Conservation (phyloP, 2,329 filamentous ascomycete species). For the Aspergillus fumigatus region DNA sequence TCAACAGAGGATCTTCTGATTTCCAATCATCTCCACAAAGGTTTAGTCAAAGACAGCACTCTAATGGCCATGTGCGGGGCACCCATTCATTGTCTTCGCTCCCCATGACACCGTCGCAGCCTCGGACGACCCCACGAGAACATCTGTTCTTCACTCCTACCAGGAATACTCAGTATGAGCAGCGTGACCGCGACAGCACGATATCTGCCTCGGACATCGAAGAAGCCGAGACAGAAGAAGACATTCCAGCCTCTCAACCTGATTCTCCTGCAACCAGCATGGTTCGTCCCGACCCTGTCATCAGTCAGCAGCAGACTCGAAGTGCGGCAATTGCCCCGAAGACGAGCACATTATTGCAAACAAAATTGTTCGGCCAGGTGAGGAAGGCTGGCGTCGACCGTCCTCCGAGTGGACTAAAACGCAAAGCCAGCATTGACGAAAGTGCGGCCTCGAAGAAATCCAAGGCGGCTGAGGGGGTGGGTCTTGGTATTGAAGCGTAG, state of each 20-base stretch:
- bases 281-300: constrained; percentile 56
- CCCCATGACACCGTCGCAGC: constrained; percentile 66
- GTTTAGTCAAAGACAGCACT: constrained; percentile 46
- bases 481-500: constrained; percentile 52
- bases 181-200: constrained; percentile 73
- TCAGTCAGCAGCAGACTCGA: constrained; percentile 33
- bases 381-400: constrained; percentile 50
- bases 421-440: constrained; percentile 35
- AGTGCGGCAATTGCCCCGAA: constrained; percentile 37
- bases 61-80: constrained; percentile 64
- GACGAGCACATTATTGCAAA: constrained; percentile 51
- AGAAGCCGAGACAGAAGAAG: constrained; percentile 55
- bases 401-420: constrained; percentile 28
- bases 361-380: constrained; percentile 59
- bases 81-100: constrained; percentile 81
- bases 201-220: constrained; percentile 64
- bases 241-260: constrained; percentile 68
- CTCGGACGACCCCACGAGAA: constrained; percentile 47
- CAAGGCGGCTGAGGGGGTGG: constrained; percentile 47
- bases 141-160: constrained; percentile 57
- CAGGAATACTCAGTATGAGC: constrained; percentile 46
- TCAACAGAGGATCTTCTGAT: constrained; percentile 71
- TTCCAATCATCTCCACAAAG: constrained; percentile 66
- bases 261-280: constrained; percentile 72
- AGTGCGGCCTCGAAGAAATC: constrained; percentile 46